Conservation (phyloP, 306 rosid species). For the Corylus heterophylla region DNA sequence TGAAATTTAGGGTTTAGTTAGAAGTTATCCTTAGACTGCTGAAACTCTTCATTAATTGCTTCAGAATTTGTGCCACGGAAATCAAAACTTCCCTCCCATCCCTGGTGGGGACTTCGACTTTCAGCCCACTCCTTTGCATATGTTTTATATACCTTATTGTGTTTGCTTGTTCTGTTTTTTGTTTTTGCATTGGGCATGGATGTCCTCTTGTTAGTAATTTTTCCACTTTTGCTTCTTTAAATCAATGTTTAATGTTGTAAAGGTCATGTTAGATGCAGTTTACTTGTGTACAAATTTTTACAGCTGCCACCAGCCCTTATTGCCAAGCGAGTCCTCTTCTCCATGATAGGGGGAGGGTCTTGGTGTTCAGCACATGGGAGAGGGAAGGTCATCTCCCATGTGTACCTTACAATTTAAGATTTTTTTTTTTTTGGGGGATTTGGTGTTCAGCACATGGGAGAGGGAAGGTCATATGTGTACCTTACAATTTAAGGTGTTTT, state of each 20-base stretch:
- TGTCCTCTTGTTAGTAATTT: slow-evolving; percentile 5
- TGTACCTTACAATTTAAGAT: not conserved
- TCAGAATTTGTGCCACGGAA: not conserved
- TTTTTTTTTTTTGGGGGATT: too few species aligned
- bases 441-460: too few species aligned
- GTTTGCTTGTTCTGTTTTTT: slow-evolving; percentile 3
- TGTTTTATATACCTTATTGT: not conserved
- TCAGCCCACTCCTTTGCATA: not conserved
- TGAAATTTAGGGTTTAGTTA: not conserved
- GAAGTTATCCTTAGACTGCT: not conserved
- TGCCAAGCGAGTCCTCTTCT: not conserved
- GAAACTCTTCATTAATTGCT: not conserved
- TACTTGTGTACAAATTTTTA: not conserved
- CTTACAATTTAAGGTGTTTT: too few species aligned
- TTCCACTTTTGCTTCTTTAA: slow-evolving; percentile 1
- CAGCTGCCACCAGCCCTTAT: not conserved
- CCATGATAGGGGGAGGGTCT: not conserved
- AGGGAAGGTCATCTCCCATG: not conserved
- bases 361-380: not conserved
- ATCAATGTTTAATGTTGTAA: slow-evolving; percentile 1
- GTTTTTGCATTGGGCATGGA: not conserved
- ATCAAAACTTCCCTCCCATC: not conserved
- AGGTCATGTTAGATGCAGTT: slow-evolving; percentile 14
- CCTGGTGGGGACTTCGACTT: not conserved
- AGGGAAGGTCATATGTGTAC: too few species aligned